Evolutionary conservation across 345 rosid species (phyloP), one percentile per base, ranked within the genome.

Genomic region (Populus davidiana): DNA sequence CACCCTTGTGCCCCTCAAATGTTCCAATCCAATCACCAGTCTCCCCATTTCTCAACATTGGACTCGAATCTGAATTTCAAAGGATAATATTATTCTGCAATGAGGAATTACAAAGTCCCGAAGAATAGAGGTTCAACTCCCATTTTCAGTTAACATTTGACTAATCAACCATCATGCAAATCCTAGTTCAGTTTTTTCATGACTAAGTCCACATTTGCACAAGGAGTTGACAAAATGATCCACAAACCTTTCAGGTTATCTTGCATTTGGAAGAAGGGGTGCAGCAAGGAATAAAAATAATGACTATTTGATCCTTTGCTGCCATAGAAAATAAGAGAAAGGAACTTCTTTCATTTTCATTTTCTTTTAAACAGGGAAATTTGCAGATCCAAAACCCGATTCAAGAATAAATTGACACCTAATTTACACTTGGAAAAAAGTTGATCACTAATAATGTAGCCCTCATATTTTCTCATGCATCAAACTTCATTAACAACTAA

Each of bases 11-110:
- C 56, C 99, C 99, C 86, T 91, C 96, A 89, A 96, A 96, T 43
- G 99, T 96, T 56, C 98, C 98, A 62, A 96, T 90, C 99, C 98
- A 96, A 62, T 96, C 99, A 74, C 98, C 99, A 71, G 97, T 96
- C 90, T 96, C 99, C 74, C 98, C 99, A 83, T 96, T 96, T 85
- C 99, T 92, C 88, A 96, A 78, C 99, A 96, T 94, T 36, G 98
- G 99, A 66, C 83, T 94, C 68, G 97, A 91, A 88, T 96, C 99
- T 96, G 81, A 71, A 78, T 20, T 75, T 43, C 78, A 87, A 63
- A 69, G 70, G 50, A 50, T 8, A 75, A 54, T 3, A 21, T 8
- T 13, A n/a, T 62, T 47, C 71, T 25, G 36, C n/a, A 54, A 23
- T 20, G 23, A 39, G 36, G 52, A 36, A 56, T 36, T 50, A 47